A percentile compares a stretch with the other conserved stretches of the same genome.
Conservation (phyloP, 2,329 filamentous ascomycete genomes). For the Paraphaeosphaeria sporulosa region DNA sequence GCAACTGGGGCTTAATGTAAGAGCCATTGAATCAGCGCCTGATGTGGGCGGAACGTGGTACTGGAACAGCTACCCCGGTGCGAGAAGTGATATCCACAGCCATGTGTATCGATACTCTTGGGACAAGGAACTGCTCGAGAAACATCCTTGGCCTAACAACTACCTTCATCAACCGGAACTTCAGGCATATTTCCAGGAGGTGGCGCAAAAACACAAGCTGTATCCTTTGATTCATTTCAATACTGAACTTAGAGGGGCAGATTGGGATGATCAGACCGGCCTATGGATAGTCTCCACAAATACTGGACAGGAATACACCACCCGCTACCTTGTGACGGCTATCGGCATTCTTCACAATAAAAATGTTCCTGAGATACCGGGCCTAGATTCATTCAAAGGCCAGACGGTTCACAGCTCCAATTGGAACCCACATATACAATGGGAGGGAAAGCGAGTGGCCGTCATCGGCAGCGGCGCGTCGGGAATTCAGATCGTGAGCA, state of each 20-base stretch:
- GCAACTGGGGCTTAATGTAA: slow-evolving; percentile 18
- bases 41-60: slow-evolving; percentile 34
- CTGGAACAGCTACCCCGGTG: slow-evolving; percentile 45
- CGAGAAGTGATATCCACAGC: slow-evolving; percentile 19
- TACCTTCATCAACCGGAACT: slow-evolving; percentile 47
- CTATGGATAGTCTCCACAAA: slow-evolving; percentile 41
- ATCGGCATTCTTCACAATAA: slow-evolving; percentile 16
- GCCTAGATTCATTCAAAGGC: slow-evolving; percentile 53
- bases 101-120: slow-evolving; percentile 38
- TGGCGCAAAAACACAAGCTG: slow-evolving; percentile 45
- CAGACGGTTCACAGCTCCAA: slow-evolving; percentile 49
- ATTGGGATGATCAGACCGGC: slow-evolving; percentile 39
- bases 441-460: slow-evolving; percentile 62
- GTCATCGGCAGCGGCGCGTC: slow-evolving; percentile 68
- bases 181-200: slow-evolving; percentile 44
- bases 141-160: slow-evolving; percentile 47
- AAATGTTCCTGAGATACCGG: slow-evolving; percentile 40
- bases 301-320: slow-evolving; percentile 26
- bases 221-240: slow-evolving; percentile 52
- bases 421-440: slow-evolving; percentile 55
- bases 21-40: slow-evolving; percentile 17
- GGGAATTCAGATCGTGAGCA: slow-evolving; percentile 61
- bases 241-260: slow-evolving; percentile 44
- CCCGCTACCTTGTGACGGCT: slow-evolving; percentile 21
- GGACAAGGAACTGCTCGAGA: slow-evolving; percentile 43